Conservation (phyloP, 192 early-diverging fungal species). For the Entomortierella lignicola region DNA sequence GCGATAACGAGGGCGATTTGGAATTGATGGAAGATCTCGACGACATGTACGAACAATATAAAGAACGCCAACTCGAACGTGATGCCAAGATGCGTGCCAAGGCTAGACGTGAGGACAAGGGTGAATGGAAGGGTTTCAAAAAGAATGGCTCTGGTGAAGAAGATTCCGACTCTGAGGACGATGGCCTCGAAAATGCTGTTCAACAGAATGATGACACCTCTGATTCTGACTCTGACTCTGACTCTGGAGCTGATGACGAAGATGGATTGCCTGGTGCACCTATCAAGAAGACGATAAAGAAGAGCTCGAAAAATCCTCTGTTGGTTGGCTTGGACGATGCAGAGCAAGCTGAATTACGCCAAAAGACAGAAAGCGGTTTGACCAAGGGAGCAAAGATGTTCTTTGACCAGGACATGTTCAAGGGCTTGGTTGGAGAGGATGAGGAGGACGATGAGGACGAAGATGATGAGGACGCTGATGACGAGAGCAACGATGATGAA, state of each 20-base stretch:
- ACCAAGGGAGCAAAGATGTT: slow-evolving; percentile 91
- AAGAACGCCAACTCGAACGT: slow-evolving; percentile 75
- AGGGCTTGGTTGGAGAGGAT: slow-evolving; percentile 66
- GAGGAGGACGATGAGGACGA: slow-evolving; percentile 71
- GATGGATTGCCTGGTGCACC: slow-evolving; percentile 48
- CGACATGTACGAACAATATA: slow-evolving; percentile 77
- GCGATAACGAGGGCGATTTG: slow-evolving; percentile 51
- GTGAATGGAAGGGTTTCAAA: slow-evolving; percentile 75
- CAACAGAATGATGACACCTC: slow-evolving; percentile 28
- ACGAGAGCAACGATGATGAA: slow-evolving; percentile 50
- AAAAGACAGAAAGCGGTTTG: slow-evolving; percentile 65
- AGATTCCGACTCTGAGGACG: slow-evolving; percentile 53
- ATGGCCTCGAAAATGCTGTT: slow-evolving; percentile 8
- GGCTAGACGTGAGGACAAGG: slow-evolving; percentile 73
- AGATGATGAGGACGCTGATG: slow-evolving; percentile 52
- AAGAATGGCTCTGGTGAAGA: slow-evolving; percentile 57
- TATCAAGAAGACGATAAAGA: slow-evolving; percentile 46
- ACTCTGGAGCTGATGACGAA: slow-evolving; percentile 58
- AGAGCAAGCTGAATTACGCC: slow-evolving; percentile 62
- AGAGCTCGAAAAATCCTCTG: slow-evolving; percentile 60
- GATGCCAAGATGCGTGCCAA: slow-evolving; percentile 83
- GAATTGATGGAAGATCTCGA: slow-evolving; percentile 77
- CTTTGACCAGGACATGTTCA: slow-evolving; percentile 96
- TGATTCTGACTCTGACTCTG: slow-evolving; percentile 54
- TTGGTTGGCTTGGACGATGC: slow-evolving; percentile 63